Conservation (phyloP, 2,329 filamentous ascomycete genomes). For the Fusarium oxysporum region DNA sequence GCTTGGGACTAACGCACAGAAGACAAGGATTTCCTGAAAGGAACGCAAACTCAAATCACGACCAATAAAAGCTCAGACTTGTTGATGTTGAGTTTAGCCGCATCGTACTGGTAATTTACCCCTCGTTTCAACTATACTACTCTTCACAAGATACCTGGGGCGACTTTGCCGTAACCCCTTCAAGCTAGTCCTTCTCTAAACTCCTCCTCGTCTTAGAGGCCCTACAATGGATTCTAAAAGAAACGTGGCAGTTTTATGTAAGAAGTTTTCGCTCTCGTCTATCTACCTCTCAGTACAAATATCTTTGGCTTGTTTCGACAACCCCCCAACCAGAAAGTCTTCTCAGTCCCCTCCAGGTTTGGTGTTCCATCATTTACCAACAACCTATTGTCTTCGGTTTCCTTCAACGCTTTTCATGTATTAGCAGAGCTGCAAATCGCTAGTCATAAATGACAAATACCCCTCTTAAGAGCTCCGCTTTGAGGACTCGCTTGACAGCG, state of each 20-base stretch:
- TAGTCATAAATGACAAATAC: not conserved
- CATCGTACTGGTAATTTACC: not conserved
- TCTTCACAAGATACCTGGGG: not conserved
- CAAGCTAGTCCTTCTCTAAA: not conserved
- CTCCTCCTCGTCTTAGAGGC: not conserved
- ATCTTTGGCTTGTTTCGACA: not conserved
- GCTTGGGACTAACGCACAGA: not conserved
- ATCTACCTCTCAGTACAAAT: not conserved
- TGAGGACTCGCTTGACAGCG: not conserved
- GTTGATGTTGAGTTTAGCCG: not conserved
- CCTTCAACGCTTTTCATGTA: rapidly evolving
- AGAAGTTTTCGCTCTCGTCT: not conserved
- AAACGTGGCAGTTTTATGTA: not conserved
- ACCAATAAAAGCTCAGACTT: not conserved
- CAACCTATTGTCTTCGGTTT: rapidly evolving
- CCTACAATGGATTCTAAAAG: not conserved
- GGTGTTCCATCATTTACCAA: not conserved
- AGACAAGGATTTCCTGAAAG: not conserved
- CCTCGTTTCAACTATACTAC: not conserved
- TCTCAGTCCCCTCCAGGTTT: not conserved
- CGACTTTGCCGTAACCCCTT: not conserved
- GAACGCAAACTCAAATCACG: not conserved
- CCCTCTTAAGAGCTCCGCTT: not conserved
- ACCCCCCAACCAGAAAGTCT: no score
- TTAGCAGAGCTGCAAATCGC: not conserved